Evolutionary conservation across 164 flowering plant species (phyloP), one percentile per base, ranked within the genome.

Genomic region (Nymphaea colorata): DNA sequence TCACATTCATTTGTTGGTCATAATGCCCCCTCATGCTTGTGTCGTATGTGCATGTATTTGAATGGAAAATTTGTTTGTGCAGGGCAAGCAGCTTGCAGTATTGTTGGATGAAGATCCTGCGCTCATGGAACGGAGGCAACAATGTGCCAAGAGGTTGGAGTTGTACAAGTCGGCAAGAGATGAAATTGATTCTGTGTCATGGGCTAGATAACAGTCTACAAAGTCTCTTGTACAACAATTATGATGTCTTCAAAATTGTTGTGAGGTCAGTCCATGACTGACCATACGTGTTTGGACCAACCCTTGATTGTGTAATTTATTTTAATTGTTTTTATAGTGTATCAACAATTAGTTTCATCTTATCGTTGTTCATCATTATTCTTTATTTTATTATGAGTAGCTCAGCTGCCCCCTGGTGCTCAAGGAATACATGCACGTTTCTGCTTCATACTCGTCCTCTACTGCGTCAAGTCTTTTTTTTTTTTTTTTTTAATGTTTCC

Each of bases 31-130:
- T 51, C 57, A 51, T 51, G 57, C 57, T 51, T 51, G 57, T 51
- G 57, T 51, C 14, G 8, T 15, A 8, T 51, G 14, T 8, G 14
- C 57, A 51, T 51, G 57, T 5, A 51, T 4, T 15, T 4, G 57
- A 51, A 51, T 51, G 12, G 8, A 51, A 15, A 51, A 61, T 61
- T n/a, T n/a, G 11, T 61, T n/a, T 17, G 0, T 77, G 55, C 78
- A 90, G 96, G 87, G 74, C 6, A 85, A 86, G 71, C 86, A 83
- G 75, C 86, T 90, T 45, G 69, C 76, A 8, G 81, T 73, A 41
- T 43, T 90, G 75, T 74, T 90, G 67, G 96, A 90, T 75, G 96
- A 90, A 70, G 96, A 90, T 68, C 91, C 90, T 2, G 78, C 91
- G 17, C 60, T 87, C 75, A 87, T 85, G 91, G 90, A 84, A 72